Base-by-base conservation (phyloP, 2,329 filamentous ascomycete genomes). In the Beauveria rudraprayagi region DNA sequence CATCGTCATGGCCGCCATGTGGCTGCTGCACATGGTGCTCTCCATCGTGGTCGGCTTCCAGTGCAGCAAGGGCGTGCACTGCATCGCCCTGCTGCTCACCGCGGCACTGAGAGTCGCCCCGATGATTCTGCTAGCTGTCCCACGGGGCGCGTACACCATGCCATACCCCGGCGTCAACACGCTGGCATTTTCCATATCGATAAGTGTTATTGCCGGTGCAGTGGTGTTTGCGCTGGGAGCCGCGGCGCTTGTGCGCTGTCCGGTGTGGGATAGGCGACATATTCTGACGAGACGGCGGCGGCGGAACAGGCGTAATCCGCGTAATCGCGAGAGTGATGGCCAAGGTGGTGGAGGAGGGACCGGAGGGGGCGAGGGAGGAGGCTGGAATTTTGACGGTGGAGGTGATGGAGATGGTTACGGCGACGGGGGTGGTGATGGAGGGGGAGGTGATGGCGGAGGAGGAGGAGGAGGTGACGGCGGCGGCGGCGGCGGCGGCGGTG, bases 1-100 rank as follows among this genome's bases (percentile, higher is more conserved):
- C 19, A 59, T 59, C 22, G 47, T 52, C 56, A 59, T 59, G 56
- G 56, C 56, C 30, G 56, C 24, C 10, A 37, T 22, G 10, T 59
- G 47, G 56, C 24, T 52, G 24, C 24, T 59, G n/a, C 56, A 59
- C 56, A 52, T 59, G 56, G 28, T 52, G 3, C 56, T 48, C 17
- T 50, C 56, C 37, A 43, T 59, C 1, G 30, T 48, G 17, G 24
- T 59, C n/a, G 56, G 56, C 47, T 48, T 50, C 17, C 47, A 59
- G 37, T 59, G 56, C 37, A 44, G 37, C 44, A 43, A 43, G 37
- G 56, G 34, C 14, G 34, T 59, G 17, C 56, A 59, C 56, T 51
- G 56, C 56, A 51, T 59, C n/a, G 44, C 24, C 11, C 17, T 59
- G 47, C 37, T 59, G 22, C 22, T 59, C 5, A 52, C 56, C 3